Base-by-base conservation (phyloP, 805 yeast species). In the Helenozyma baotianmanensis region DNA sequence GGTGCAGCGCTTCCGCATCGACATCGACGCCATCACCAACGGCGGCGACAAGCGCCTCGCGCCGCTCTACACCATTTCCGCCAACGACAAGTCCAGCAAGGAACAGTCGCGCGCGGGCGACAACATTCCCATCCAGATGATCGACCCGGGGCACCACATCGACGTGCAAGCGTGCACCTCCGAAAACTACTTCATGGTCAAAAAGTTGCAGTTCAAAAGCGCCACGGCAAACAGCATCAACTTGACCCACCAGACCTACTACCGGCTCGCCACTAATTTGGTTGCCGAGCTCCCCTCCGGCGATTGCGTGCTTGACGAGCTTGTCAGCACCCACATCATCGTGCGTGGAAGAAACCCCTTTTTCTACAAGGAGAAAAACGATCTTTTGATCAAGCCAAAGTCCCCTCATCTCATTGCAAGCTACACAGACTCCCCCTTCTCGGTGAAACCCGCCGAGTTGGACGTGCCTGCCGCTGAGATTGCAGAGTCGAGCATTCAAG, bases 271-370 rank as follows among this genome's bases (percentile, higher is more conserved):
- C 5, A 45, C 29, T 9, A 27, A 30, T 21, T 30, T 45, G 6
- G 15, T 33, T 17, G 49, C 42, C 10, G 43, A 40, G n/a, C 24
- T 33, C 8, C 21, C 40, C 2, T 25, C 41, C 4, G 38, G 40
- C 10, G 33, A 35, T 7, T 29, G n/a, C 14, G 21, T 33, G 6
- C 7, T 45, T 7, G 21, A 30, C 11, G 40, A 33, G 21, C 15
- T 39, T 12, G 30, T n/a, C 10, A 42, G 48, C 29, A 30, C 37
- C 7, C 78, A 78, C 1, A 69, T 77, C 3, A 72, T 73, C 10
- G 82, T 76, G 7, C 53, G 82, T 40, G 82, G 82, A 3, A 53
- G 82, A 32, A 77, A 76, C 43, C 82, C 82, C 3, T 64, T 74
- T n/a, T 77, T 76, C 40, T 76, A 76, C 45, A 64, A 67, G 21